Conservation (phyloP, 2,329 filamentous ascomycete species). For the Apiospora marii region DNA sequence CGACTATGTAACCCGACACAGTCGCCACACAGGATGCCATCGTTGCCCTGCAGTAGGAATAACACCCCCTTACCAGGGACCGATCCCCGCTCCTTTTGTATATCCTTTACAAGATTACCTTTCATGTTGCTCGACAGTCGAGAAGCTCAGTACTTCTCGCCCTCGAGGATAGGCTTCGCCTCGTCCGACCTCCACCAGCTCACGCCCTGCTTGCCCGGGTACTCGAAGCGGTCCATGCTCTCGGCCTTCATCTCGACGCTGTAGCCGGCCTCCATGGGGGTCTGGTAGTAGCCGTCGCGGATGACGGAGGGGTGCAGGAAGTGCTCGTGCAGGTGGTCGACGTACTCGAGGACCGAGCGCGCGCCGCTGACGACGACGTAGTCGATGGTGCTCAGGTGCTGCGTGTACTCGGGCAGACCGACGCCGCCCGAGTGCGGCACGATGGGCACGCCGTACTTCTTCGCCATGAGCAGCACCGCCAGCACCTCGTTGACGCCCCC, state of each 20-base stretch:
- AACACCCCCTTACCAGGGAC: background rate
- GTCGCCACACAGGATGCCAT: constrained; percentile 42
- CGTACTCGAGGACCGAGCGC: constrained; percentile 85
- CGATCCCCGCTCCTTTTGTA: constrained; percentile 28
- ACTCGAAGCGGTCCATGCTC: constrained; percentile 83
- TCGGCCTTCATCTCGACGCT: constrained; percentile 92
- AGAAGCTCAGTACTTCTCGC: constrained; percentile 58
- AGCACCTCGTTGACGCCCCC: constrained; percentile 92
- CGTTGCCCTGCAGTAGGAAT: constrained; percentile 42
- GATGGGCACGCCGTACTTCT: constrained; percentile 80
- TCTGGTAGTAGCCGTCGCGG: constrained; percentile 86
- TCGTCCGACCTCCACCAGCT: constrained; percentile 88
- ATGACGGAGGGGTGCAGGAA: constrained; percentile 84
- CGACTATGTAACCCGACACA: background rate
- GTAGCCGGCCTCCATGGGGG: constrained; percentile 83
- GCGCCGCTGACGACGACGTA: constrained; percentile 87
- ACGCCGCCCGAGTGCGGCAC: constrained; percentile 92
- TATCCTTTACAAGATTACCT: background rate
- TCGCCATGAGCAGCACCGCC: constrained; percentile 87
- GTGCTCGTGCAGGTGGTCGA: constrained; percentile 93
- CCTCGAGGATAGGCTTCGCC: constrained; percentile 77
- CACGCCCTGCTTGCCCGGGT: constrained; percentile 77
- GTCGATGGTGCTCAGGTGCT: constrained; percentile 91
- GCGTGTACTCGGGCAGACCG: constrained; percentile 91
- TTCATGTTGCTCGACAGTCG: background rate